These are phyloP conservation scores for Fistulinella prunicolor DNA, from an alignment of 768 basidiomycete species.

Conservation along the genomic window DNA sequence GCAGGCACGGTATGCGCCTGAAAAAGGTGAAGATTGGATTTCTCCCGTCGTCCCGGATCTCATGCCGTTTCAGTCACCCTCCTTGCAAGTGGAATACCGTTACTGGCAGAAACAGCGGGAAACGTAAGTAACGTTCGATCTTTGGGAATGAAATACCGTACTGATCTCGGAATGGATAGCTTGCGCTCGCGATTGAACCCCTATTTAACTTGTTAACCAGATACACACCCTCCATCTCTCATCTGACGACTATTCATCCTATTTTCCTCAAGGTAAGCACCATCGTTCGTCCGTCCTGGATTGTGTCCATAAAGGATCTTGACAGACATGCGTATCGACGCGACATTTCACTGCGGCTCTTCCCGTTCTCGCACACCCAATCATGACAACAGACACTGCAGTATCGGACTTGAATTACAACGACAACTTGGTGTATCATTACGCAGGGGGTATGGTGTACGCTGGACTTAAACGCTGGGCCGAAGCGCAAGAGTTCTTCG, in stretches of 20 bases:
- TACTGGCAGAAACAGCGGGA: slow-evolving; percentile 44
- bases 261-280: slow-evolving; percentile 58
- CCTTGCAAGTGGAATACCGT: slow-evolving; percentile 62
- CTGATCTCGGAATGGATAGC: slow-evolving; percentile 33
- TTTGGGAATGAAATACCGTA: background rate
- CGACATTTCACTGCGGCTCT: slow-evolving; percentile 55
- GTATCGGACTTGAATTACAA: slow-evolving; percentile 69
- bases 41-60: background rate
- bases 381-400: slow-evolving; percentile 58
- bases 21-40: slow-evolving; percentile 48
- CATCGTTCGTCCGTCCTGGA: background rate
- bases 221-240: slow-evolving; percentile 53
- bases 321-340: slow-evolving; percentile 55
- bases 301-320: background rate
- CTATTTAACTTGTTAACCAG: slow-evolving; percentile 58
- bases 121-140: slow-evolving; percentile 45
- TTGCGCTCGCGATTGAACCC: slow-evolving; percentile 50
- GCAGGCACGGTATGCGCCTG: slow-evolving; percentile 64
- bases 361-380: slow-evolving; percentile 58
- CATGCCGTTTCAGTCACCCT: slow-evolving; percentile 48
- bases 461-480: slow-evolving; percentile 61
- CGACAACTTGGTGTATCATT: slow-evolving; percentile 85
- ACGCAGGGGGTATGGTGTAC: slow-evolving; percentile 70
- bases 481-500: slow-evolving; percentile 74
- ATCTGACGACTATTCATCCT: slow-evolving; percentile 70